phyloP scores from a whole-genome alignment of 2,329 filamentous ascomycete genomes.

The Cadophora gregata region DNA sequence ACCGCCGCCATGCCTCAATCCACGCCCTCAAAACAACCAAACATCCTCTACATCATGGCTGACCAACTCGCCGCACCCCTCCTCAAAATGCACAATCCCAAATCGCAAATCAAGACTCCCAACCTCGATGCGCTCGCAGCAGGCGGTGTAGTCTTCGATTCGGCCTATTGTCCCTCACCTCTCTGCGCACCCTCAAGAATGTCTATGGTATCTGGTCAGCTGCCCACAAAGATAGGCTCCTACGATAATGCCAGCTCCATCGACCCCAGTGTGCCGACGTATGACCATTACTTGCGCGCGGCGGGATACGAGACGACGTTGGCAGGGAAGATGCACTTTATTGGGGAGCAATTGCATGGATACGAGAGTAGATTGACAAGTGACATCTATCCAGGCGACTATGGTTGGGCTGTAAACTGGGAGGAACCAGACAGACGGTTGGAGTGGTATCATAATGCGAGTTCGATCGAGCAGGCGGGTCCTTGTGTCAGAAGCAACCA shows the following conservation, averaged over 20 bases:
- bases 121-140: constrained; percentile 84
- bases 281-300: constrained; percentile 86
- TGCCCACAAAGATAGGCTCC: constrained; percentile 89
- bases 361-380: constrained; percentile 93
- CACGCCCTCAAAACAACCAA: constrained; percentile 56
- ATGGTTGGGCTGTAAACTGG: constrained; percentile 96
- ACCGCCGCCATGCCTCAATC: constrained; percentile 33
- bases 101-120: constrained; percentile 90
- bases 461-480: constrained; percentile 88
- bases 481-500: constrained; percentile 91
- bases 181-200: constrained; percentile 92
- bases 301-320: constrained; percentile 89
- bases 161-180: constrained; percentile 91
- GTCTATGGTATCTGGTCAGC: constrained; percentile 90
- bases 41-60: constrained; percentile 94
- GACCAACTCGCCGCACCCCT: constrained; percentile 92
- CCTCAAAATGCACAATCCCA: constrained; percentile 88
- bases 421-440: constrained; percentile 84
- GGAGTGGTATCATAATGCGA: constrained; percentile 97
- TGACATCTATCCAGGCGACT: constrained; percentile 94
- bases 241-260: constrained; percentile 92
- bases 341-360: constrained; percentile 91
- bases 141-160: constrained; percentile 87
- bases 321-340: constrained; percentile 97
- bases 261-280: constrained; percentile 83